phyloP scores from a whole-genome alignment of 177 flowering plant species.

The Vitis hybrid region DNA sequence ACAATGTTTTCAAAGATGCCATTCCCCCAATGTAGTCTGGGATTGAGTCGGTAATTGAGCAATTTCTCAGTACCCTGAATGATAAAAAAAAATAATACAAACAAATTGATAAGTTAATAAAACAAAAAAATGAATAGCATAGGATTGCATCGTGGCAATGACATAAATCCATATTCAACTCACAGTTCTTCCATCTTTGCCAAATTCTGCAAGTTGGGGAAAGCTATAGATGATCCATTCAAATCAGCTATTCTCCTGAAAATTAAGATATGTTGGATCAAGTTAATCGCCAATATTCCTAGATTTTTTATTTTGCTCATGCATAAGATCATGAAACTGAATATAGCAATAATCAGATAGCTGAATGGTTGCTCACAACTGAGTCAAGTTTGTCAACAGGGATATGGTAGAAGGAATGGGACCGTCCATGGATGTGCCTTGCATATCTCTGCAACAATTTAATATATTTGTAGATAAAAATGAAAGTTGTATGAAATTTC shows the following conservation, averaged over 20 bases:
- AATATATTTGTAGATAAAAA: too few relatives aligned
- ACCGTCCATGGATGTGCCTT: slow-evolving; percentile 78
- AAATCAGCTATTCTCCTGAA: slow-evolving; percentile 87
- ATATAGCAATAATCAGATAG: background rate
- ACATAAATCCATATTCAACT: slow-evolving; percentile 35
- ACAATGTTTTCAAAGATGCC: slow-evolving; percentile 45
- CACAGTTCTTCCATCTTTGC: slow-evolving; percentile 42
- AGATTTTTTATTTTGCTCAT: background rate
- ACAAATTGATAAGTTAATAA: background rate
- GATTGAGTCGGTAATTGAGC: slow-evolving; percentile 57
- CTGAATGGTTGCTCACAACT: slow-evolving; percentile 49
- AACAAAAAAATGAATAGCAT: background rate
- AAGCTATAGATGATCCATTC: slow-evolving; percentile 39
- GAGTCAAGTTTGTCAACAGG: slow-evolving; percentile 43
- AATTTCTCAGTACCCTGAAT: slow-evolving; percentile 72
- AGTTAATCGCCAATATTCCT: background rate
- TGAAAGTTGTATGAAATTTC: too few relatives aligned
- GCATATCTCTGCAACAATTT: slow-evolving; percentile 58
- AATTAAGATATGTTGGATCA: slow-evolving; percentile 10
- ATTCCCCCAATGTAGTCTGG: slow-evolving; percentile 57
- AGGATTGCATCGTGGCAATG: background rate
- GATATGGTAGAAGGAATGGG: slow-evolving; percentile 76
- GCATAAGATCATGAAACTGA: background rate
- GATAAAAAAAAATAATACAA: slow-evolving; percentile 9
- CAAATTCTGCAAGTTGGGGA: slow-evolving; percentile 61